These are phyloP conservation scores for Waltiozyma sp. DNA, from an alignment of 1,139 yeast genomes.

Conservation along the genomic window DNA sequence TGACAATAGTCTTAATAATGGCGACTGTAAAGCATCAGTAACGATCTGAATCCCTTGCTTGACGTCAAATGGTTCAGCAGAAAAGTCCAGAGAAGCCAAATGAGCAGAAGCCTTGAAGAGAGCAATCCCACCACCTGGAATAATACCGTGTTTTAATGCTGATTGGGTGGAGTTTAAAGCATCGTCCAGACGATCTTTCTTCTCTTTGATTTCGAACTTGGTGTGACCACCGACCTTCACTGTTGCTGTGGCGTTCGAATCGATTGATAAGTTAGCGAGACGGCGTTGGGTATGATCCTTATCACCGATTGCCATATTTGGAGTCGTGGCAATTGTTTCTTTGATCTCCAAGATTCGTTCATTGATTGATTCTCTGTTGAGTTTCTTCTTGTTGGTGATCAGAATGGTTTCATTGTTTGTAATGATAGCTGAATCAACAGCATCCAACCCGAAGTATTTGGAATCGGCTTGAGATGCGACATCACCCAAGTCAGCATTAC, in stretches of 20 bases:
- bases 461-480: slow-evolving; percentile 17
- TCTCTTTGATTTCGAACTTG: slow-evolving; percentile 18
- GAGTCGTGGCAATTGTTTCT: slow-evolving; percentile 7
- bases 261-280: slow-evolving; percentile 12
- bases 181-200: slow-evolving; percentile 19
- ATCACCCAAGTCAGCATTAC: slow-evolving; percentile 12
- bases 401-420: slow-evolving; percentile 15
- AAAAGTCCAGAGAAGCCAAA: slow-evolving; percentile 6
- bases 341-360: slow-evolving; percentile 12
- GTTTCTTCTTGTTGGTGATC: slow-evolving; percentile 10
- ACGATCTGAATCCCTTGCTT: slow-evolving; percentile 15
- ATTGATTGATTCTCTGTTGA: slow-evolving; percentile 4
- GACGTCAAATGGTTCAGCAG: slow-evolving; percentile 11
- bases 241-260: slow-evolving; percentile 16
- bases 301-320: slow-evolving; percentile 12
- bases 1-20: slow-evolving; percentile 6
- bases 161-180: slow-evolving; percentile 18
- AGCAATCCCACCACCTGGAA: slow-evolving; percentile 21
- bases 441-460: slow-evolving; percentile 13
- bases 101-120: slow-evolving; percentile 11
- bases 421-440: slow-evolving; percentile 13
- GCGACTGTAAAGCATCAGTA: slow-evolving; percentile 11
- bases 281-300: slow-evolving; percentile 15
- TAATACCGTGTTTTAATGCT: slow-evolving; percentile 16
- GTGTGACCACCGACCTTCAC: slow-evolving; percentile 18